Conservation (phyloP, 257 asterid species). For the Przewalskia tangutica region DNA sequence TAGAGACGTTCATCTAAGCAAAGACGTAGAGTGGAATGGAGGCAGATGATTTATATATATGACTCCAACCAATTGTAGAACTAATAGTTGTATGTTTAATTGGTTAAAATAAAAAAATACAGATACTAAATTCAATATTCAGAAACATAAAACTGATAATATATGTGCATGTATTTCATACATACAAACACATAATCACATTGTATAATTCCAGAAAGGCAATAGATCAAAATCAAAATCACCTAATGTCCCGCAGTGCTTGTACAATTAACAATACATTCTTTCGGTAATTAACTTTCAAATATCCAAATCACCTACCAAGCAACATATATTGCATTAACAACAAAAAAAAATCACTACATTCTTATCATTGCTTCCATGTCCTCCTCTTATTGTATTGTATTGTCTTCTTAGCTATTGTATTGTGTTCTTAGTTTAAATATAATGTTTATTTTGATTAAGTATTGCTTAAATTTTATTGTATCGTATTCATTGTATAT, state of each 20-base stretch:
- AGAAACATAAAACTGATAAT: background rate
- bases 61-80: background rate
- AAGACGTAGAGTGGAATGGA: background rate
- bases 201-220: background rate
- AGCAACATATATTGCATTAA: background rate
- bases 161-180: background rate
- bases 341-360: background rate
- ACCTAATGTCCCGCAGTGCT: background rate
- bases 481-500: too few relatives aligned
- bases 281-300: background rate
- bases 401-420: too few relatives aligned
- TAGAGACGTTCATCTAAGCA: background rate
- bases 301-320: background rate
- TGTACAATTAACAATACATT: background rate
- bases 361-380: background rate
- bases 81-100: background rate
- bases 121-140: background rate
- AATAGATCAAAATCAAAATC: background rate
- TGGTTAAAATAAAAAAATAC: background rate
- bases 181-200: background rate
- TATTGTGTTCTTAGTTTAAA: too few relatives aligned
- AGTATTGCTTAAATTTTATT: too few relatives aligned
- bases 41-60: background rate
- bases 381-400: background rate
- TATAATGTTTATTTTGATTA: too few relatives aligned